These are phyloP conservation scores for Quercus tomentella DNA, from an alignment of 331 rosid species.

Conservation along the genomic window DNA sequence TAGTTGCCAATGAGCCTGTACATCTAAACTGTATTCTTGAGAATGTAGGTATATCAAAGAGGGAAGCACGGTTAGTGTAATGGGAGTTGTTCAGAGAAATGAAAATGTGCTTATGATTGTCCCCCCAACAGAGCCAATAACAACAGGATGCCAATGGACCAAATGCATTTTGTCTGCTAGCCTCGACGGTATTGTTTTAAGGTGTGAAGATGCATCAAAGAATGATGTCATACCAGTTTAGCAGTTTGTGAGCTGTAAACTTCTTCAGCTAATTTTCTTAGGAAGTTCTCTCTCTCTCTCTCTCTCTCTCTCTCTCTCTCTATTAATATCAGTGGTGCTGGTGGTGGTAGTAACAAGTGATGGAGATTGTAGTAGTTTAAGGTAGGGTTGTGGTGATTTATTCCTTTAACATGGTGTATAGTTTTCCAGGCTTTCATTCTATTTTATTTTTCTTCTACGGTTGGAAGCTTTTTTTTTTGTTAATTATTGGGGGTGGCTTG, in stretches of 20 bases:
- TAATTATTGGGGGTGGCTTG: too few relatives aligned
- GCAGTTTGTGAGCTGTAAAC: background rate
- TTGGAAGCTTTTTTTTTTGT: background rate
- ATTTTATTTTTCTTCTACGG: background rate
- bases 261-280: background rate
- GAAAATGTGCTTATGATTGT: constrained; percentile 92
- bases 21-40: background rate
- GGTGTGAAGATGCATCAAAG: constrained; percentile 84
- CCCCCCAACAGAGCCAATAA: constrained; percentile 74
- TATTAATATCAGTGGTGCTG: background rate
- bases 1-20: background rate
- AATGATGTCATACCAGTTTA: constrained; percentile 84
- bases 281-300: background rate
- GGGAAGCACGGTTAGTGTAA: constrained; percentile 93
- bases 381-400: background rate
- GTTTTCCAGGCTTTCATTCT: background rate
- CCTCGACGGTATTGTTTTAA: constrained; percentile 80
- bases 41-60: constrained; percentile 80
- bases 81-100: constrained; percentile 95
- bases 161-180: constrained; percentile 78
- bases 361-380: background rate
- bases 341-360: background rate
- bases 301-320: background rate
- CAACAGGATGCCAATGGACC: constrained; percentile 86
- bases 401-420: background rate